Percentiles rank a stretch among this genome's conserved stretches.
Evolutionary conservation across 169 alveolate species (phyloP).

Genomic region (Plasmodium ovale): DNA sequence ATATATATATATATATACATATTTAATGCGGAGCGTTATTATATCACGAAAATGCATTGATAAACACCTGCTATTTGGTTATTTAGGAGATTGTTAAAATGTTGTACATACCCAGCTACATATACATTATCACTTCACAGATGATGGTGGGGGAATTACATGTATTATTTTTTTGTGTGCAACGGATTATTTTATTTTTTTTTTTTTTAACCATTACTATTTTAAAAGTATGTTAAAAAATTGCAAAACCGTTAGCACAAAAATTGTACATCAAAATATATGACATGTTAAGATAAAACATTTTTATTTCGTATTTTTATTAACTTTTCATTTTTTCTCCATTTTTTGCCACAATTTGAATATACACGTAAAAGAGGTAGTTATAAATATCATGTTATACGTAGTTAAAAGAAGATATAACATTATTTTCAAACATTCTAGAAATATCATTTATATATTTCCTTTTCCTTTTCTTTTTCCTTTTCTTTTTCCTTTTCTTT

Average conservation of each 20-base stretch:
- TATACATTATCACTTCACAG: not conserved
- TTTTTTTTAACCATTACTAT: not conserved
- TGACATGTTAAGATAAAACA: not conserved
- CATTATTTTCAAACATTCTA: no score
- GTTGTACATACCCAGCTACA: not conserved
- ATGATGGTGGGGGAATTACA: not conserved
- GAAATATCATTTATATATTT: no score
- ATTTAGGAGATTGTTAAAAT: not conserved
- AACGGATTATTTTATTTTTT: slow-evolving; percentile 4
- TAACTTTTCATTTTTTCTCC: not conserved
- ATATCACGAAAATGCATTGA: not conserved
- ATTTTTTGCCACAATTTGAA: no score
- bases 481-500: no score
- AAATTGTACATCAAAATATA: not conserved
- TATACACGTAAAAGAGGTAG: no score
- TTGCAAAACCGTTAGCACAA: not conserved
- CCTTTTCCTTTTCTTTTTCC: no score
- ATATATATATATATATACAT: no score
- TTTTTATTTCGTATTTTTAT: not conserved
- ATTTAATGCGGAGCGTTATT: not conserved
- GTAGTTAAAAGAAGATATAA: no score
- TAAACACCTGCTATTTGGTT: no score
- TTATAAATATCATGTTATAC: no score
- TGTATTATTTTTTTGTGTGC: slow-evolving; percentile 14
- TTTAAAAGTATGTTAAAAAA: no score